phyloP scores from a whole-genome alignment of 495 filamentous ascomycete species.

The Penicillium parvum region DNA sequence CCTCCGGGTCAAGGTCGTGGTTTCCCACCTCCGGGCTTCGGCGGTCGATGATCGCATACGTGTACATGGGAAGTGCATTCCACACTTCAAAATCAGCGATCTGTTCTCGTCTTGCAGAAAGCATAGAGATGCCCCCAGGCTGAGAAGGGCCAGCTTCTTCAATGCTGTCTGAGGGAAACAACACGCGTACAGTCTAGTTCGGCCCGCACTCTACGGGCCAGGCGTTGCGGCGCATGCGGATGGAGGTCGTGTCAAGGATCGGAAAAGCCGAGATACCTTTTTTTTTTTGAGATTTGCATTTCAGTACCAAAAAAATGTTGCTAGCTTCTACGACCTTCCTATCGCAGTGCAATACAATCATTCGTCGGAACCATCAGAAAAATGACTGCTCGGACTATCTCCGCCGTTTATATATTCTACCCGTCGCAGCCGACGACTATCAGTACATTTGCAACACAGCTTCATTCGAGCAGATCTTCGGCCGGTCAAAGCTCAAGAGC shows the following conservation, averaged over 20 bases:
- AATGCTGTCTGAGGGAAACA: conserved; percentile 8
- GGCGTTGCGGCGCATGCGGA: conserved; percentile 50
- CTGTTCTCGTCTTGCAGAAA: conserved; percentile 13
- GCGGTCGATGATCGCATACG: conserved; percentile 54
- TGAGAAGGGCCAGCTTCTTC: conserved; percentile 5
- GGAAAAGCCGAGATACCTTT: conserved; percentile 25
- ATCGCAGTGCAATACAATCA: conserved; percentile 18
- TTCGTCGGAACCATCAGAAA: too few species aligned
- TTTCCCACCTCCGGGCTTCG: conserved; percentile 73
- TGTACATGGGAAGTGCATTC: conserved; percentile 18
- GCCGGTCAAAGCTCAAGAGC: too few species aligned
- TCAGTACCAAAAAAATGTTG: conserved; percentile 34
- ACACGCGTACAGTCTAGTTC: conserved; percentile 18
- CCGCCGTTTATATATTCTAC: too few species aligned
- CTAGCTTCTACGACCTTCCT: conserved; percentile 17
- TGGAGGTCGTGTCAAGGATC: conserved; percentile 32
- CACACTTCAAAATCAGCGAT: conserved; percentile 19
- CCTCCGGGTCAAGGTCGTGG: conserved; percentile 61
- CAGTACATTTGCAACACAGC: too few species aligned
- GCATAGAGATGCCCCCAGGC: conserved; percentile 5
- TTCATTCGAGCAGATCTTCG: too few species aligned
- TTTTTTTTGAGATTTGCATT: conserved; percentile 26
- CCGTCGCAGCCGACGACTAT: too few species aligned
- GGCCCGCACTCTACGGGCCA: conserved; percentile 38
- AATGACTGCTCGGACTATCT: too few species aligned